Evolutionary conservation across 148 eudicot species (phyloP).

Genomic region (Rhododendron mucronatum): DNA sequence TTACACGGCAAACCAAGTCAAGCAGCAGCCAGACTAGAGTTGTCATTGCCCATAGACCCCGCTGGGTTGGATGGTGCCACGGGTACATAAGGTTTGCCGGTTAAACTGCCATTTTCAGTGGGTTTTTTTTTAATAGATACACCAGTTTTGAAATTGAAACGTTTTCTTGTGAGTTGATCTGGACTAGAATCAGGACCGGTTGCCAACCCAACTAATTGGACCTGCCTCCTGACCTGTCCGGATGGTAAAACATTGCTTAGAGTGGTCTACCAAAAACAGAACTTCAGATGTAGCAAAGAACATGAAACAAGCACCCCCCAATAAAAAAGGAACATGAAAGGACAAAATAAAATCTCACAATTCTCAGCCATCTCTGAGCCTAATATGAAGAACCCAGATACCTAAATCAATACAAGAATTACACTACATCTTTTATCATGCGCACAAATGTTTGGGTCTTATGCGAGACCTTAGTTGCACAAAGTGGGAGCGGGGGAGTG

Average conservation of each 20-base stretch:
- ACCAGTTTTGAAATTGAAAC: background rate
- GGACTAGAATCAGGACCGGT: background rate
- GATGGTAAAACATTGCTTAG: background rate
- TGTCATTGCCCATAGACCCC: background rate
- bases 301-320: background rate
- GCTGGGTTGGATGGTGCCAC: background rate
- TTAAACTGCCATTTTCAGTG: background rate
- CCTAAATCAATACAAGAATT: background rate
- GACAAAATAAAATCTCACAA: background rate
- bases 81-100: background rate
- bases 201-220: background rate
- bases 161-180: background rate
- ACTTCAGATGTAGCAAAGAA: background rate
- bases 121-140: background rate
- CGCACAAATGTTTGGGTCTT: background rate
- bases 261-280: background rate
- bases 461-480: too few species aligned
- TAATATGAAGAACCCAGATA: background rate
- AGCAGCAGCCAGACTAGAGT: background rate
- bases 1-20: background rate
- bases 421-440: background rate
- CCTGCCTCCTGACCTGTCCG: background rate
- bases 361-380: background rate
- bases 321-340: background rate
- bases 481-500: too few species aligned